phyloP scores from a whole-genome alignment of 164 flowering plant species.

The Berberis vulgaris region DNA sequence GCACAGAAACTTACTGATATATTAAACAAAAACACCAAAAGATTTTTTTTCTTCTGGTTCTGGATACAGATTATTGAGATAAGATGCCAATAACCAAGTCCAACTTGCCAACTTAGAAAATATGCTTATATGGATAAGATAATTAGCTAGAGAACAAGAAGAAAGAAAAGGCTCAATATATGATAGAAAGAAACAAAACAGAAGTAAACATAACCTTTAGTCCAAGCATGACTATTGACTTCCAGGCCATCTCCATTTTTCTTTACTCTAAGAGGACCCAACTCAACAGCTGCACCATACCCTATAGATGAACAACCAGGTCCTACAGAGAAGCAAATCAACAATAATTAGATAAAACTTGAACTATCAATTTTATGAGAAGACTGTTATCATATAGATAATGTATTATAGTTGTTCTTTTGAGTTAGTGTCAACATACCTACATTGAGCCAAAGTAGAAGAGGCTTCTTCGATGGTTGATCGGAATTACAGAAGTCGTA shows the following conservation, averaged over 20 bases:
- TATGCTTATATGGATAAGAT: neutral
- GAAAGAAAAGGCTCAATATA: neutral
- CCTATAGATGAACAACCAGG: slow-evolving; percentile 88
- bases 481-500: slow-evolving; percentile 6
- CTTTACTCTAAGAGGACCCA: slow-evolving; percentile 55
- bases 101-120: neutral
- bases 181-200: neutral
- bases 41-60: too few relatives aligned
- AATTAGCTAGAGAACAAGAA: neutral
- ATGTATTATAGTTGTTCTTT: neutral
- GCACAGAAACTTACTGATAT: too few relatives aligned
- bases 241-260: slow-evolving; percentile 35
- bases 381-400: neutral
- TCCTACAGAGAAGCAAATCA: slow-evolving; percentile 23
- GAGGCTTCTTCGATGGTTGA: slow-evolving; percentile 43
- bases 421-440: slow-evolving; percentile 22
- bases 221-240: slow-evolving; percentile 53
- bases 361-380: neutral
- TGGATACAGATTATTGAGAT: too few relatives aligned
- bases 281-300: slow-evolving; percentile 63
- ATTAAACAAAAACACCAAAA: too few relatives aligned
- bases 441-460: slow-evolving; percentile 76
- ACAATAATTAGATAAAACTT: neutral
- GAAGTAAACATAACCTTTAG: slow-evolving; percentile 26
- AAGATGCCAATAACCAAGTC: too few relatives aligned